Evolutionary conservation across 345 rosid genomes (phyloP).

Genomic region (Citrus maxima): DNA sequence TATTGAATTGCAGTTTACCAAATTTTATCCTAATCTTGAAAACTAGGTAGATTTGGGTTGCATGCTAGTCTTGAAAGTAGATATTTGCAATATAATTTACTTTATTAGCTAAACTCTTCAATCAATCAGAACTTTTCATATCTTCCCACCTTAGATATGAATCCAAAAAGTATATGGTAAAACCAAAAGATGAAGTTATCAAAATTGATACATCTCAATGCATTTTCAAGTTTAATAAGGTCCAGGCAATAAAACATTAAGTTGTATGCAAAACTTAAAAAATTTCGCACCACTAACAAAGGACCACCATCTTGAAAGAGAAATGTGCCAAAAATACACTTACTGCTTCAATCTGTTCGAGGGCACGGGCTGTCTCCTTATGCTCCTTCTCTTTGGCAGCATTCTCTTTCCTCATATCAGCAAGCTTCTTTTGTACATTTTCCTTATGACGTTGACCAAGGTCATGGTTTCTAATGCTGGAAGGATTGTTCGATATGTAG

Average conservation of each 20-base stretch:
- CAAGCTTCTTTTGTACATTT: constrained; percentile 64
- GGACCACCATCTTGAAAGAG: background rate
- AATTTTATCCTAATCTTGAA: background rate
- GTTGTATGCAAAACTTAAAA: background rate
- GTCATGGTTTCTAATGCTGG: constrained; percentile 92
- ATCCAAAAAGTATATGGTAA: background rate
- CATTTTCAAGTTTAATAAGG: background rate
- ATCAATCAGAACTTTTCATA: background rate
- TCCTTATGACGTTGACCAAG: constrained; percentile 85
- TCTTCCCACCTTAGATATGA: background rate
- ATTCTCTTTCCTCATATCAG: constrained; percentile 72
- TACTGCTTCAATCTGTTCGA: constrained; percentile 92
- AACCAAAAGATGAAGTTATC: background rate
- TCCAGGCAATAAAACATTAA: background rate
- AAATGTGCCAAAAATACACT: constrained; percentile 20
- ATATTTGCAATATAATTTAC: background rate
- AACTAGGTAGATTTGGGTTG: background rate
- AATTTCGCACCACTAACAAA: background rate
- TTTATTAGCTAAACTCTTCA: background rate
- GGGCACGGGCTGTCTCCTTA: constrained; percentile 64
- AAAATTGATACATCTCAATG: background rate
- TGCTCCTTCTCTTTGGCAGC: constrained; percentile 77
- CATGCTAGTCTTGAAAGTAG: background rate
- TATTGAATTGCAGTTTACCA: background rate
- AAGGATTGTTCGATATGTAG: constrained; percentile 67